phyloP scores from a whole-genome alignment of 371 early-diverging fungal species.

The Mucor velutinosus region DNA sequence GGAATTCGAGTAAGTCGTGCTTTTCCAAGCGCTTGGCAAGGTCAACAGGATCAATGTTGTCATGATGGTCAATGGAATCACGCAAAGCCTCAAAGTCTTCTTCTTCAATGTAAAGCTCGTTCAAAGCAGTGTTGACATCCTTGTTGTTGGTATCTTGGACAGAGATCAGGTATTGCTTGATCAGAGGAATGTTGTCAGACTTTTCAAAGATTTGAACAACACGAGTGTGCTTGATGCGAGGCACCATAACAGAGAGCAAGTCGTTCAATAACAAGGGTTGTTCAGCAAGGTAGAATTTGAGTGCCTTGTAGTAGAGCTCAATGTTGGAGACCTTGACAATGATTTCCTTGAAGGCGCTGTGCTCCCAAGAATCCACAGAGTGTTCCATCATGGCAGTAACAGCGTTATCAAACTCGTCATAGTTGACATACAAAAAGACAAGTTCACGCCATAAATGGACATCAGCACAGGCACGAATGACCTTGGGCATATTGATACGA shows the following conservation, averaged over 20 bases:
- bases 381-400: conserved; percentile 93
- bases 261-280: conserved; percentile 94
- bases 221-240: conserved; percentile 94
- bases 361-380: conserved; percentile 93
- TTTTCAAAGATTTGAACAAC: conserved; percentile 95
- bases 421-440: conserved; percentile 96
- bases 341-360: conserved; percentile 93
- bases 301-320: conserved; percentile 96
- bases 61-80: conserved; percentile 88
- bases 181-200: conserved; percentile 93
- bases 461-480: conserved; percentile 90
- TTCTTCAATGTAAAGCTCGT: conserved; percentile 95
- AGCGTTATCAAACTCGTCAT: conserved; percentile 98
- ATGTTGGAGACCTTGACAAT: conserved; percentile 94
- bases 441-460: conserved; percentile 96
- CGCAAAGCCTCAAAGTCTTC: conserved; percentile 92
- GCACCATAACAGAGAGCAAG: conserved; percentile 82
- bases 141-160: conserved; percentile 92
- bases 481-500: conserved; percentile 98
- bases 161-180: conserved; percentile 91
- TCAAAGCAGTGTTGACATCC: conserved; percentile 91
- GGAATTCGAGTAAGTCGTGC: conserved; percentile 96
- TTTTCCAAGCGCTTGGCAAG: conserved; percentile 91
- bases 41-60: conserved; percentile 90
- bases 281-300: conserved; percentile 95